Conservation (phyloP, 352 stramenopile genomes). For the Phytophthora cactorum region DNA sequence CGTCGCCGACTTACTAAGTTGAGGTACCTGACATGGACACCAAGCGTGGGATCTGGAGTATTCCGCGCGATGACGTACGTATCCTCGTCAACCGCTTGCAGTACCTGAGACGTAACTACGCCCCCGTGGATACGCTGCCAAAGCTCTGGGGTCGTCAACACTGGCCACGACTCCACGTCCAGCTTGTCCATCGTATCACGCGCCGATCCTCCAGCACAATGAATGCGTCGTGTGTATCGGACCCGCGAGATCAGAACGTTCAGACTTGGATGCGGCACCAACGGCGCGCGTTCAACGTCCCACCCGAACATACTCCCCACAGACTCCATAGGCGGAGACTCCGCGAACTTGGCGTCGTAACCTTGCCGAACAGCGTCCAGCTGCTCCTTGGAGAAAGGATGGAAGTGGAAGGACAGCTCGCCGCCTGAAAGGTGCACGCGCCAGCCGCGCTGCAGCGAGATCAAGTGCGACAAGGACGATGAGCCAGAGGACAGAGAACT, state of each 20-base stretch:
- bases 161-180: slow-evolving; percentile 40
- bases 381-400: slow-evolving; percentile 40
- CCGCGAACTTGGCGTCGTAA: slow-evolving; percentile 39
- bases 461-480: slow-evolving; percentile 17
- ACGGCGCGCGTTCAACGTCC: slow-evolving; percentile 38
- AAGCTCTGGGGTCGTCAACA: slow-evolving; percentile 32
- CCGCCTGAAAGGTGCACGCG: slow-evolving; percentile 37
- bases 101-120: slow-evolving; percentile 30
- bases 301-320: slow-evolving; percentile 42
- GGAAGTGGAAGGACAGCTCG: slow-evolving; percentile 45
- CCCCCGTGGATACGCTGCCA: slow-evolving; percentile 39
- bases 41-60: slow-evolving; percentile 19
- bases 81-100: slow-evolving; percentile 42
- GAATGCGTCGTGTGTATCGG: slow-evolving; percentile 44
- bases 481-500: slow-evolving; percentile 17
- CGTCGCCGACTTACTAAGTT: slow-evolving; percentile 40
- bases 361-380: slow-evolving; percentile 31
- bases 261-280: slow-evolving; percentile 14
- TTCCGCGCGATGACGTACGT: slow-evolving; percentile 39
- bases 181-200: slow-evolving; percentile 34
- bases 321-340: slow-evolving; percentile 15
- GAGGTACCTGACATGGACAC: slow-evolving; percentile 37
- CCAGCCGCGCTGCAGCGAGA: slow-evolving; percentile 24
- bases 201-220: slow-evolving; percentile 34
- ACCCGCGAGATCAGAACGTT: slow-evolving; percentile 30